Conservation (phyloP, 2,329 filamentous ascomycete genomes). For the Calonectria pteridis region DNA sequence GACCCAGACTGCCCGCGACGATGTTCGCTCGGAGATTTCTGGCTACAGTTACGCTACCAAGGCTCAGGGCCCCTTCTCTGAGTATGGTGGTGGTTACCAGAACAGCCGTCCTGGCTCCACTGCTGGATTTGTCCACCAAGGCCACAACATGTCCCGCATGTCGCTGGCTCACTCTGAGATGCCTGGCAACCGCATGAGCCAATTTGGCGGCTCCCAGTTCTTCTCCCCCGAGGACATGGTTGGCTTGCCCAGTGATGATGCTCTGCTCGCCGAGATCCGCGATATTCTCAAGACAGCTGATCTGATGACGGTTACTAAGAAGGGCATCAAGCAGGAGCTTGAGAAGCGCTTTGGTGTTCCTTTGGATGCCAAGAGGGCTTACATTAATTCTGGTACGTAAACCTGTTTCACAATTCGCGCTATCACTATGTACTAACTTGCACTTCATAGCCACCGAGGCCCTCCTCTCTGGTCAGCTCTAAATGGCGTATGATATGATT, state of each 20-base stretch:
- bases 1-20: constrained; percentile 84
- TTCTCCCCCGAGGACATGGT: constrained; percentile 76
- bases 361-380: constrained; percentile 88
- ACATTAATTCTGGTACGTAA: constrained; percentile 90
- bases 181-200: constrained; percentile 69
- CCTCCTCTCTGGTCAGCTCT: constrained; percentile 81
- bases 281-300: constrained; percentile 93
- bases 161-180: constrained; percentile 84
- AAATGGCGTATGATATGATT: constrained; percentile 44
- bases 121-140: constrained; percentile 57
- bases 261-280: constrained; percentile 91
- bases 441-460: constrained; percentile 76
- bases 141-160: constrained; percentile 72
- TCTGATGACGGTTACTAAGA: constrained; percentile 98
- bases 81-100: constrained; percentile 78
- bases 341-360: constrained; percentile 90
- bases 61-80: constrained; percentile 72
- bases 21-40: constrained; percentile 88
- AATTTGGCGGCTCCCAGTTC: constrained; percentile 71
- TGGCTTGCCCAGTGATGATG: constrained; percentile 87
- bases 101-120: constrained; percentile 69
- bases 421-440: constrained; percentile 32
- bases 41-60: constrained; percentile 96
- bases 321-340: constrained; percentile 94
- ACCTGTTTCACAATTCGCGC: background rate